Conservation (phyloP, 2,329 filamentous ascomycete genomes). For the Trichoderma citrinoviride region DNA sequence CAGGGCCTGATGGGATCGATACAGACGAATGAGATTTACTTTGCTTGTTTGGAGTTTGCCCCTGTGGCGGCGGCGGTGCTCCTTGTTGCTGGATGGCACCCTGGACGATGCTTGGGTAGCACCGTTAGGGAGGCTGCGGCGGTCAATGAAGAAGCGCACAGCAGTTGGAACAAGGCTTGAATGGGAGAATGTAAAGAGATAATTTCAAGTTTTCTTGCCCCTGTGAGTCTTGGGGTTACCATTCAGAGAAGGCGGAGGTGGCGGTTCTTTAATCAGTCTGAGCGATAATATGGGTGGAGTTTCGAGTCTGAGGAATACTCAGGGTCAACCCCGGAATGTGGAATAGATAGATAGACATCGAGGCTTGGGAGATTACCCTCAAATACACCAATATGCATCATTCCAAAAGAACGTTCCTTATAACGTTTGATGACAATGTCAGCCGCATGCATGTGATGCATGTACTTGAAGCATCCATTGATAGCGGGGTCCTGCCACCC, state of each 20-base stretch:
- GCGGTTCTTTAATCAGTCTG: no score
- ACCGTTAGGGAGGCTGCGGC: constrained; percentile 23
- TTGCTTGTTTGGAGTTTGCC: constrained; percentile 53
- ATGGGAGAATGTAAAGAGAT: background rate
- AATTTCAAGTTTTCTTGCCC: background rate
- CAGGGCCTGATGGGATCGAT: constrained; percentile 47
- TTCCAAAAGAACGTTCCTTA: background rate
- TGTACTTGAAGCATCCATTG: background rate
- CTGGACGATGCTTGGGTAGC: constrained; percentile 32
- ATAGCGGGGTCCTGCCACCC: constrained; percentile 14
- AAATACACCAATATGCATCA: background rate
- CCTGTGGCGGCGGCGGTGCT: constrained; percentile 51
- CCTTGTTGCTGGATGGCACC: constrained; percentile 40
- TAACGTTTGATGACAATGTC: background rate
- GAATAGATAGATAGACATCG: background rate
- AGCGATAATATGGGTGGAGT: no score
- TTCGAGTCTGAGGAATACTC: no score
- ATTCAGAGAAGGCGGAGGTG: no score
- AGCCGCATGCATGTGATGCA: background rate
- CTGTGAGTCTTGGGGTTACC: no score
- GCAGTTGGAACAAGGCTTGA: background rate
- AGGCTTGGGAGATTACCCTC: background rate
- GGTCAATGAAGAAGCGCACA: background rate
- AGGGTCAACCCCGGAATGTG: background rate
- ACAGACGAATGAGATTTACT: constrained; percentile 51